Conservation (phyloP, 2,329 filamentous ascomycete species). For the Nigrospora osmanthi region DNA sequence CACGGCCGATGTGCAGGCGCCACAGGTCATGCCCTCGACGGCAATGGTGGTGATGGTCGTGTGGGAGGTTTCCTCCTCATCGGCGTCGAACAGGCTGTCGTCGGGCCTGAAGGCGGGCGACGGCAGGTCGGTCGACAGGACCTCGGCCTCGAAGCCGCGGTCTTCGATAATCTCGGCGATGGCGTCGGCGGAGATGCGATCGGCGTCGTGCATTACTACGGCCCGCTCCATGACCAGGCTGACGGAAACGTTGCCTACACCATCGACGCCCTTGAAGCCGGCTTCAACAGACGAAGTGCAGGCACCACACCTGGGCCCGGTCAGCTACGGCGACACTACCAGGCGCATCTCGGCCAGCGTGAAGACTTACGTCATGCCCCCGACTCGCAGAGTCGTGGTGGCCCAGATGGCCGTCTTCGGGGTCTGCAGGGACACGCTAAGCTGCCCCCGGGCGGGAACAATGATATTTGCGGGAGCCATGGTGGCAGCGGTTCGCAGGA, state of each 20-base stretch:
- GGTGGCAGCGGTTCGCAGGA: slow-evolving; percentile 3
- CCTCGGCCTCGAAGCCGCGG: slow-evolving; percentile 81
- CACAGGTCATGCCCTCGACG: slow-evolving; percentile 85
- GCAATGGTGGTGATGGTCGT: slow-evolving; percentile 66
- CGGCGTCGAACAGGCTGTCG: slow-evolving; percentile 23
- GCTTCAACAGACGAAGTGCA: slow-evolving; percentile 94
- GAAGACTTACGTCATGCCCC: slow-evolving; percentile 67
- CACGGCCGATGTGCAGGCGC: slow-evolving; percentile 79
- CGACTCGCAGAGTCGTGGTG: slow-evolving; percentile 84
- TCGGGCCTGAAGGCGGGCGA: slow-evolving; percentile 37
- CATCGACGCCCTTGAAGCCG: slow-evolving; percentile 75
- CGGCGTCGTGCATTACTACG: slow-evolving; percentile 84
- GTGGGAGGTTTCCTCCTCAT: slow-evolving; percentile 28
- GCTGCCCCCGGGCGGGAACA: slow-evolving; percentile 32
- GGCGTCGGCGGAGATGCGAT: slow-evolving; percentile 63
- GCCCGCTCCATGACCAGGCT: slow-evolving; percentile 93
- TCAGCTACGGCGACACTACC: slow-evolving; percentile 15
- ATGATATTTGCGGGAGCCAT: slow-evolving; percentile 46
- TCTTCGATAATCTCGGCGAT: slow-evolving; percentile 86
- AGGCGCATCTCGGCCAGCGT: not conserved
- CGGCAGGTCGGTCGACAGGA: slow-evolving; percentile 75
- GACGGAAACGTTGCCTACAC: slow-evolving; percentile 80
- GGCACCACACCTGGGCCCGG: slow-evolving; percentile 61
- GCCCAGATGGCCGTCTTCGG: slow-evolving; percentile 58
- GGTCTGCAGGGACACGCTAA: slow-evolving; percentile 21